Conservation (phyloP, 1,284 basidiomycete genomes). For the Irpex sp. region DNA sequence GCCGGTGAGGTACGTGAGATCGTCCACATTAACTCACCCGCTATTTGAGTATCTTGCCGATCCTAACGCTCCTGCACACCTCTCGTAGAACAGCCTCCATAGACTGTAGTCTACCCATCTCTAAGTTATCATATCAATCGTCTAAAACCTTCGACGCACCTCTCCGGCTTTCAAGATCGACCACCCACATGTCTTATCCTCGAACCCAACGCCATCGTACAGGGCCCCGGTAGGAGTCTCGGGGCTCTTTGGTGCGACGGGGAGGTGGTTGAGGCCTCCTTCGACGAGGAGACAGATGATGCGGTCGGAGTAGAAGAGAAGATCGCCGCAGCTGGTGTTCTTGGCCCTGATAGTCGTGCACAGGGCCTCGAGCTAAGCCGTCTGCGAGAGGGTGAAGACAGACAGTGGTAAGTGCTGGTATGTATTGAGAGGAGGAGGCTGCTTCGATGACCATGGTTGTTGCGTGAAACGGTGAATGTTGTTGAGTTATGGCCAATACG, state of each 20-base stretch:
- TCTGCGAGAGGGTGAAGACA: constrained; percentile 83
- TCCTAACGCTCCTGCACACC: constrained; percentile 87
- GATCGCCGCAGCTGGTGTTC: constrained; percentile 86
- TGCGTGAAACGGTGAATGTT: no score
- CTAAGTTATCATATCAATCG: no score
- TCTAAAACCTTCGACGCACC: constrained; percentile 39
- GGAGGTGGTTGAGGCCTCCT: constrained; percentile 92
- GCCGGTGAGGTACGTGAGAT: neutral
- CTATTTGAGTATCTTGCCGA: constrained; percentile 96
- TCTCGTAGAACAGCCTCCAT: constrained; percentile 94
- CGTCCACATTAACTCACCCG: constrained; percentile 46
- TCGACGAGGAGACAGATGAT: constrained; percentile 76
- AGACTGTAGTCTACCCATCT: constrained; percentile 63
- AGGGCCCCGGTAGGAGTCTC: constrained; percentile 79
- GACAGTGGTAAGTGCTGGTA: constrained; percentile 60
- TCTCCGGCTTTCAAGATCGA: constrained; percentile 89
- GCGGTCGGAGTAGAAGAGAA: constrained; percentile 92
- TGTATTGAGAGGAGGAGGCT: constrained; percentile 30
- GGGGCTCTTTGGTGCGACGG: constrained; percentile 82
- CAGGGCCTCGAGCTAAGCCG: constrained; percentile 90
- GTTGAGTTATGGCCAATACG: no score
- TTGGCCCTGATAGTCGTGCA: constrained; percentile 95
- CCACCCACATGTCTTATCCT: constrained; percentile 93
- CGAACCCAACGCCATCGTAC: constrained; percentile 88
- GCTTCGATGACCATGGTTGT: constrained; percentile 20